Evolutionary conservation across 164 flowering plant genomes (phyloP).

Genomic region (Kalanchoe fedtschenkoi): DNA sequence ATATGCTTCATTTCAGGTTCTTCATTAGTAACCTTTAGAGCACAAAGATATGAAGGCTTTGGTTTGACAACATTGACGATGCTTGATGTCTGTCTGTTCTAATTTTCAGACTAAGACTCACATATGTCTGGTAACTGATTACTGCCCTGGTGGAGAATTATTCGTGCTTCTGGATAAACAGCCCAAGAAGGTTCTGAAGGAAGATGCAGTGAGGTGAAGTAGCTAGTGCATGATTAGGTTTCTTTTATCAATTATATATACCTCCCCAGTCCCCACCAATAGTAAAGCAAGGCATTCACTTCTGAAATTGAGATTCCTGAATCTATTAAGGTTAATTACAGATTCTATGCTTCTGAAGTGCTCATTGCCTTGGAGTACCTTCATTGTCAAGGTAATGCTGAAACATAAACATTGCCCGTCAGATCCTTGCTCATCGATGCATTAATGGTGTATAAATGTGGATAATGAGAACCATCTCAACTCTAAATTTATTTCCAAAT

Average conservation of each 20-base stretch:
- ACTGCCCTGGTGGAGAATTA: constrained; percentile 94
- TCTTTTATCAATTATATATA: neutral
- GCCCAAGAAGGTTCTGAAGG: constrained; percentile 79
- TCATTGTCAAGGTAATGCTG: constrained; percentile 82
- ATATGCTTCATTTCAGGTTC: constrained; percentile 97
- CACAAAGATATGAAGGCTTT: neutral
- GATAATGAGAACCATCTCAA: neutral
- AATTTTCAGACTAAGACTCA: constrained; percentile 73
- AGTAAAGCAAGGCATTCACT: neutral
- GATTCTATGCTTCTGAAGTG: constrained; percentile 94
- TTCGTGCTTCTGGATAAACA: constrained; percentile 85
- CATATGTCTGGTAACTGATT: constrained; percentile 86
- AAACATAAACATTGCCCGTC: neutral
- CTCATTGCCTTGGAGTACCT: constrained; percentile 90
- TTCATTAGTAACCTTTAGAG: neutral
- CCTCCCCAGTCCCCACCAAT: neutral
- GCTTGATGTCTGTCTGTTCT: neutral
- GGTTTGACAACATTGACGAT: neutral
- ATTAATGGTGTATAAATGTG: neutral
- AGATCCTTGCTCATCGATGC: neutral
- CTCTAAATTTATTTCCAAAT: neutral
- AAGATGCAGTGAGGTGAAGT: constrained; percentile 86
- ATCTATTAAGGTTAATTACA: constrained; percentile 22
- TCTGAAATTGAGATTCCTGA: neutral
- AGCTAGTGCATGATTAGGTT: neutral